Evolutionary conservation across 2,329 filamentous ascomycete genomes (phyloP).

Genomic region (Fusarium buharicum): DNA sequence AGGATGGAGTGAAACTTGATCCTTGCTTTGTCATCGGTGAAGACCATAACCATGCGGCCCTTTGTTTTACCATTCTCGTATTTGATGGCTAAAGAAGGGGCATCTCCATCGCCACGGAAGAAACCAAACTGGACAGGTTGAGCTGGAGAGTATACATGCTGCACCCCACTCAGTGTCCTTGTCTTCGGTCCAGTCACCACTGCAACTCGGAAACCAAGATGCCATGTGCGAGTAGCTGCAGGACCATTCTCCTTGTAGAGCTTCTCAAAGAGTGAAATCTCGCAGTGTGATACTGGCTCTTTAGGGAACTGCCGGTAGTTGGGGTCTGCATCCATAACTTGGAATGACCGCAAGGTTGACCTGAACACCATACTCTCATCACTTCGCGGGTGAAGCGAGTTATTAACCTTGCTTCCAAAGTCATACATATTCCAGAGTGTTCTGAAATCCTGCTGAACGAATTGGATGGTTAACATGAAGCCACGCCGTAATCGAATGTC

Average conservation of each 20-base stretch:
- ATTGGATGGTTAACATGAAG: constrained; percentile 76
- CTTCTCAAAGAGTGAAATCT: constrained; percentile 79
- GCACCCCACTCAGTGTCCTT: constrained; percentile 80
- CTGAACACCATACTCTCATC: constrained; percentile 79
- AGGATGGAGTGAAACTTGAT: constrained; percentile 77
- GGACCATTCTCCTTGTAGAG: constrained; percentile 75
- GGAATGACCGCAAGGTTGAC: constrained; percentile 76
- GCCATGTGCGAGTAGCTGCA: constrained; percentile 75
- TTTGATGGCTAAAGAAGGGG: constrained; percentile 75
- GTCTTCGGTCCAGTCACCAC: constrained; percentile 81
- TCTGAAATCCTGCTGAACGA: constrained; percentile 80
- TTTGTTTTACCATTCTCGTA: constrained; percentile 73
- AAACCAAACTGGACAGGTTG: constrained; percentile 82
- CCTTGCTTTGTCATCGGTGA: constrained; percentile 77
- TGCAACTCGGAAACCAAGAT: constrained; percentile 82
- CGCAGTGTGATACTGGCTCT: constrained; percentile 77
- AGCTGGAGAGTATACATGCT: constrained; percentile 72
- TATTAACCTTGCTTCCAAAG: constrained; percentile 80
- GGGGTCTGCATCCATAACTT: constrained; percentile 81
- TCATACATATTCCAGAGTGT: constrained; percentile 86
- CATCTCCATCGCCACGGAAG: constrained; percentile 75
- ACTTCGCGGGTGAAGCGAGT: constrained; percentile 72
- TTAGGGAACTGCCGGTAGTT: constrained; percentile 78
- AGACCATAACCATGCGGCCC: constrained; percentile 80
- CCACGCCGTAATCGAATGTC: constrained; percentile 78